phyloP scores from a whole-genome alignment of 306 rosid species.

The Prunus mira region DNA sequence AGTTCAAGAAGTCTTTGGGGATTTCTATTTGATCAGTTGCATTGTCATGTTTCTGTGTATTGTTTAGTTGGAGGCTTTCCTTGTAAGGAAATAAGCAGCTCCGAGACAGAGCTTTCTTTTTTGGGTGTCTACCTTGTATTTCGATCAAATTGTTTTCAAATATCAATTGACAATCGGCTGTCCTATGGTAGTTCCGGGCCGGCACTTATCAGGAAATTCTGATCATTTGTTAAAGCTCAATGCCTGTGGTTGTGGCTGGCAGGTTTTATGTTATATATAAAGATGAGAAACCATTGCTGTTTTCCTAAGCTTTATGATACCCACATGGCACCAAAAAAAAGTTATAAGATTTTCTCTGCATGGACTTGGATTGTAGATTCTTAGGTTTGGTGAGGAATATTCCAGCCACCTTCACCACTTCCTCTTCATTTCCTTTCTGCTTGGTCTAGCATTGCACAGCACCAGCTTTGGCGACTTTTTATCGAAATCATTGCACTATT shows the following conservation, averaged over 20 bases:
- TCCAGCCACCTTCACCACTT: too few species aligned
- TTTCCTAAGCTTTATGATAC: background rate
- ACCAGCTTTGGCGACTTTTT: too few species aligned
- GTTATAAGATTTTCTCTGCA: background rate
- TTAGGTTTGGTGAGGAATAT: too few species aligned
- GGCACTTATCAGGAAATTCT: constrained; percentile 25
- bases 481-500: too few species aligned
- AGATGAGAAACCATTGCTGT: background rate
- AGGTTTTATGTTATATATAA: background rate
- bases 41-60: constrained; percentile 34
- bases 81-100: constrained; percentile 71
- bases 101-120: constrained; percentile 22
- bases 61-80: constrained; percentile 50
- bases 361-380: constrained; percentile 1
- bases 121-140: constrained; percentile 19
- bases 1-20: constrained; percentile 90
- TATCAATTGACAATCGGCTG: constrained; percentile 8
- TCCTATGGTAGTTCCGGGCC: constrained; percentile 23
- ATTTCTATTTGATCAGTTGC: constrained; percentile 57
- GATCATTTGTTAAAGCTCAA: constrained; percentile 11
- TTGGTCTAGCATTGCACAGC: too few species aligned
- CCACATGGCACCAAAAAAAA: too few species aligned
- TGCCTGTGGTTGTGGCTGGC: background rate
- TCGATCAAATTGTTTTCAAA: constrained; percentile 33
- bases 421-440: too few species aligned